Evolutionary conservation across 1,139 yeast genomes (phyloP).

Genomic region (Geotrichum phurueaensis): DNA sequence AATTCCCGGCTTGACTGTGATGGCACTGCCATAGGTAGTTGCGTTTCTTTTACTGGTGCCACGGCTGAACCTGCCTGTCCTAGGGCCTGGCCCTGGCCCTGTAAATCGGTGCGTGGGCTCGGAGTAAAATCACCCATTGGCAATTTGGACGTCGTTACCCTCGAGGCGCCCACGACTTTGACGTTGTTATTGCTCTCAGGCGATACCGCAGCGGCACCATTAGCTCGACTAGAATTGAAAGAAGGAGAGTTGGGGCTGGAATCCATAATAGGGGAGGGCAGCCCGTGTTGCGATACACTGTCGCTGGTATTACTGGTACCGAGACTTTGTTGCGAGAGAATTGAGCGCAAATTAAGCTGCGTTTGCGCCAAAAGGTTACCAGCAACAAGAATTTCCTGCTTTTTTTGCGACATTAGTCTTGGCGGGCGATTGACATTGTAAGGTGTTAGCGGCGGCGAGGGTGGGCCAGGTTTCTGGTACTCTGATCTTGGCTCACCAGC

Average conservation of each 20-base stretch:
- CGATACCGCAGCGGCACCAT: neutral
- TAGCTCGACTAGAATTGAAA: constrained; percentile 5
- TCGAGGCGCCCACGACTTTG: neutral
- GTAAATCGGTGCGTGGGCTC: neutral
- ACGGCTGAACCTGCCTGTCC: neutral
- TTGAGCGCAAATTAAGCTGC: constrained; percentile 32
- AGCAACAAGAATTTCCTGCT: constrained; percentile 36
- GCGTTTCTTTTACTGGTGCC: neutral
- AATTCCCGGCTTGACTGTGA: constrained; percentile 20
- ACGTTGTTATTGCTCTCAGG: neutral
- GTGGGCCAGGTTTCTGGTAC: neutral
- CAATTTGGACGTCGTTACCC: neutral
- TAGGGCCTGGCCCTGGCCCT: neutral
- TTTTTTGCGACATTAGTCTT: constrained; percentile 31
- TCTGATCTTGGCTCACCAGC: neutral
- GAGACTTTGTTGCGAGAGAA: constrained; percentile 26
- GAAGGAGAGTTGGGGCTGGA: neutral
- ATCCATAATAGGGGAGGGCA: constrained; percentile 1
- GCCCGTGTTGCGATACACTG: constrained; percentile 7
- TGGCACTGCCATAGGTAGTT: neutral
- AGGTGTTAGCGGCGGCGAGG: constrained; percentile 28
- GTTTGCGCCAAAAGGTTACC: constrained; percentile 33
- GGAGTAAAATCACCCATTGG: neutral
- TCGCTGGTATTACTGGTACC: constrained; percentile 9
- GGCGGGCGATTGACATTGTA: neutral